phyloP scores from a whole-genome alignment of 495 filamentous ascomycete species.

The Podospora didyma region DNA sequence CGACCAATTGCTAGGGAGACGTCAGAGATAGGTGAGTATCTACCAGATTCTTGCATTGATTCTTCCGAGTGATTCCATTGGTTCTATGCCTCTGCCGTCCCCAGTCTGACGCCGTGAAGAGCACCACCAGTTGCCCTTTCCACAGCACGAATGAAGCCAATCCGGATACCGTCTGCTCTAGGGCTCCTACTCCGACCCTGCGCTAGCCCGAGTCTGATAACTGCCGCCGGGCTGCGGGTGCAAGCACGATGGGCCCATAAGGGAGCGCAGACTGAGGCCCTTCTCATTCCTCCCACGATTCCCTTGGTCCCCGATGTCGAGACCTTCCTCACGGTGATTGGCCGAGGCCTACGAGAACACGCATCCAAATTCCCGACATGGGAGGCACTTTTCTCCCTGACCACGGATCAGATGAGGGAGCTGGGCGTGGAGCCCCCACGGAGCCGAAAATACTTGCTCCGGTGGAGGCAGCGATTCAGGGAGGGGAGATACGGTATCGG shows the following conservation, averaged over 20 bases:
- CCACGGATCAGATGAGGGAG: conserved; percentile 70
- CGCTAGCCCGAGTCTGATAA: conserved; percentile 8
- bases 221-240: conserved; percentile 20
- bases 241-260: conserved; percentile 28
- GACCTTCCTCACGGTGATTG: conserved; percentile 90
- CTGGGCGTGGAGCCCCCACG: conserved; percentile 84
- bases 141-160: conserved; percentile 28
- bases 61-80: neutral
- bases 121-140: neutral
- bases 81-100: neutral
- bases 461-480: conserved; percentile 80
- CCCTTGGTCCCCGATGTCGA: conserved; percentile 79
- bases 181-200: conserved; percentile 29
- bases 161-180: conserved; percentile 24
- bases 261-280: conserved; percentile 34
- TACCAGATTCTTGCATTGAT: neutral
- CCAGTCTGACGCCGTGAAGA: neutral
- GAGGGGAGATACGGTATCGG: conserved; percentile 71
- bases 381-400: conserved; percentile 79
- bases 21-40: conserved; percentile 17
- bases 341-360: conserved; percentile 76
- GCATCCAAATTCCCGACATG: conserved; percentile 79
- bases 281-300: conserved; percentile 63
- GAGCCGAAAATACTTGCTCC: conserved; percentile 73
- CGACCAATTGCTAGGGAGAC: conserved; percentile 3